Conservation (phyloP, 225 moss, liverwort and hornwort species). For the Sphagnum tenellum region DNA sequence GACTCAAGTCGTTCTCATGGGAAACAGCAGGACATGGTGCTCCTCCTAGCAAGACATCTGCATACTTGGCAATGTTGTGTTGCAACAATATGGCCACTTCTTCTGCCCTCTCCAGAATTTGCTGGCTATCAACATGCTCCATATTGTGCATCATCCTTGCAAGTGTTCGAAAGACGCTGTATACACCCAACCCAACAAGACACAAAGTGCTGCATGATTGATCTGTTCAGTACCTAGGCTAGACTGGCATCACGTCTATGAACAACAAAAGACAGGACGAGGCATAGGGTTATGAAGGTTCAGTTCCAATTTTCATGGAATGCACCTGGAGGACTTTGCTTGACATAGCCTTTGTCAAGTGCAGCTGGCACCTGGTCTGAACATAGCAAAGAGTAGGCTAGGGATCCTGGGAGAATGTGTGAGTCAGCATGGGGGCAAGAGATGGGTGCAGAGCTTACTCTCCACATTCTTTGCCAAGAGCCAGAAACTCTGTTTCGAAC, state of each 20-base stretch:
- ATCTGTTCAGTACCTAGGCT: no score
- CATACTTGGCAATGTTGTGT: constrained; percentile 58
- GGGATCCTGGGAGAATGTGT: no score
- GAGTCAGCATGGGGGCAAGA: no score
- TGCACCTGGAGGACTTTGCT: no score
- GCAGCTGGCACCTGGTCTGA: no score
- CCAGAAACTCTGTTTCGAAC: constrained; percentile 28
- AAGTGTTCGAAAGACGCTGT: constrained; percentile 43
- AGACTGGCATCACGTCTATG: no score
- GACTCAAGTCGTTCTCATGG: constrained; percentile 4
- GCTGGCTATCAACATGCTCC: constrained; percentile 34
- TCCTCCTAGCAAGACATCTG: constrained; percentile 21
- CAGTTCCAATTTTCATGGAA: no score
- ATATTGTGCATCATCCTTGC: constrained; percentile 40
- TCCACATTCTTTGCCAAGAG: constrained; percentile 42
- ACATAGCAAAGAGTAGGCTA: no score
- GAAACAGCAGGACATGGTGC: neutral
- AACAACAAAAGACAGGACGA: no score
- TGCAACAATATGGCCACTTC: constrained; percentile 67
- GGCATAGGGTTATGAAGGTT: no score
- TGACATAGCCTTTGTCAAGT: no score
- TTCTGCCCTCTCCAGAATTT: constrained; percentile 54
- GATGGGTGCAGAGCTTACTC: constrained; percentile 14
- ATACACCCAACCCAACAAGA: neutral
- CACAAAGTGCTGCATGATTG: no score